Conservation (phyloP, 129 eudicot genomes). For the Helichrysum umbraculigerum region DNA sequence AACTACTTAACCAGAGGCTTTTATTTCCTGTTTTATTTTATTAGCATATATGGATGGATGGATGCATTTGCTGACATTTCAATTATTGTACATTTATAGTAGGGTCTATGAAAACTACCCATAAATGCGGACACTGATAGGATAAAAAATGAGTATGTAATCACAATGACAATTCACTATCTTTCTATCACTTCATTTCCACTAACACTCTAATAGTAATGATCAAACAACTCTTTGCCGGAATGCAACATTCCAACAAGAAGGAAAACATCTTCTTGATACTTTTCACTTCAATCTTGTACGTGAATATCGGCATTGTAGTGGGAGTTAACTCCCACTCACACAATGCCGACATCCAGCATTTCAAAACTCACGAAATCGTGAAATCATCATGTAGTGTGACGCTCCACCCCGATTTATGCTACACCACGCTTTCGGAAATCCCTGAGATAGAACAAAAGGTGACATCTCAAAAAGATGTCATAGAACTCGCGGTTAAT, state of each 20-base stretch:
- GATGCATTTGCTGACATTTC: background rate
- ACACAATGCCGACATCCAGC: background rate
- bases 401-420: conserved; percentile 74
- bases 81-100: background rate
- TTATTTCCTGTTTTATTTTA: no score
- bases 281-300: conserved; percentile 33
- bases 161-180: background rate
- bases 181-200: background rate
- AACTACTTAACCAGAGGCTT: no score
- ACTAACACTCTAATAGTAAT: background rate
- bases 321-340: conserved; percentile 38
- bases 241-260: conserved; percentile 37
- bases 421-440: conserved; percentile 57
- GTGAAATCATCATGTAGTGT: conserved; percentile 58
- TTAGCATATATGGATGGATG: no score
- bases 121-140: conserved; percentile 6
- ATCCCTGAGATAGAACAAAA: conserved; percentile 32
- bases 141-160: background rate
- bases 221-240: conserved; percentile 41
- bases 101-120: conserved; percentile 8
- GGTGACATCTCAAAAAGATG: conserved; percentile 51
- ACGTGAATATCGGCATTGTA: conserved; percentile 29
- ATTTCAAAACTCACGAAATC: conserved; percentile 42
- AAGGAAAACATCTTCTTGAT: conserved; percentile 39
- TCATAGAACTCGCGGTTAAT: conserved; percentile 49